These are phyloP conservation scores for Bacidia rubella DNA, from an alignment of 495 filamentous ascomycete genomes.

Conservation along the genomic window DNA sequence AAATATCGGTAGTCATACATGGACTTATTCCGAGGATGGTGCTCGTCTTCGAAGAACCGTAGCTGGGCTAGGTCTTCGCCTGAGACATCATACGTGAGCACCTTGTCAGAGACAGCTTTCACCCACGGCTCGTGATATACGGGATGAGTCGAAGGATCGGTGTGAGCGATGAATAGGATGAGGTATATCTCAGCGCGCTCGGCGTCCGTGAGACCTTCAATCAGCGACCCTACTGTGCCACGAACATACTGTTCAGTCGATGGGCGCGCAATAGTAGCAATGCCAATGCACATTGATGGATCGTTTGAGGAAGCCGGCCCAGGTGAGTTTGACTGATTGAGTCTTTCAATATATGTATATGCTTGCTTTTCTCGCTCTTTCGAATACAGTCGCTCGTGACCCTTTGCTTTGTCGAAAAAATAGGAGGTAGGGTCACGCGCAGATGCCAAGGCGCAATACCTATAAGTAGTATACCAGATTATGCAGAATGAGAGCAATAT, in stretches of 20 bases:
- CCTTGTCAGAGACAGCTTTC: conserved; percentile 26
- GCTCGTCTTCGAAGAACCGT: conserved; percentile 18
- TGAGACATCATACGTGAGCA: conserved; percentile 27
- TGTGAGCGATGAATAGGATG: conserved; percentile 40
- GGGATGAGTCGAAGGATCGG: conserved; percentile 33
- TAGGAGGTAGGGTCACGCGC: conserved; percentile 30
- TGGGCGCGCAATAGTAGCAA: conserved; percentile 26
- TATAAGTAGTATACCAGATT: neutral
- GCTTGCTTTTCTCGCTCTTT: conserved; percentile 18
- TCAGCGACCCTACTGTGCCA: conserved; percentile 36
- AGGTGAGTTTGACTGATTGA: conserved; percentile 10
- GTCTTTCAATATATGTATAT: conserved; percentile 17
- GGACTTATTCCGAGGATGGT: conserved; percentile 27
- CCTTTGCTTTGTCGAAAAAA: conserved; percentile 27
- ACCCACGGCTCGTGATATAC: conserved; percentile 39
- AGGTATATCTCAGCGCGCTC: conserved; percentile 35
- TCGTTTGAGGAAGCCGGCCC: conserved; percentile 3
- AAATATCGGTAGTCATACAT: conserved; percentile 38
- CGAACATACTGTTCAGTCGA: conserved; percentile 31
- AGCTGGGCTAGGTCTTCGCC: conserved; percentile 16
- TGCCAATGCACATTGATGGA: conserved; percentile 23
- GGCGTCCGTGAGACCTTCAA: conserved; percentile 31
- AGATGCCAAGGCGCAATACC: neutral
- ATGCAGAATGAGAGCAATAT: conserved; percentile 3
- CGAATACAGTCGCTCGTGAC: conserved; percentile 29